Evolutionary conservation across 1,284 basidiomycete species (phyloP), one percentile per base, ranked within the genome.

Genomic region (Apiotrichum laibachii): DNA sequence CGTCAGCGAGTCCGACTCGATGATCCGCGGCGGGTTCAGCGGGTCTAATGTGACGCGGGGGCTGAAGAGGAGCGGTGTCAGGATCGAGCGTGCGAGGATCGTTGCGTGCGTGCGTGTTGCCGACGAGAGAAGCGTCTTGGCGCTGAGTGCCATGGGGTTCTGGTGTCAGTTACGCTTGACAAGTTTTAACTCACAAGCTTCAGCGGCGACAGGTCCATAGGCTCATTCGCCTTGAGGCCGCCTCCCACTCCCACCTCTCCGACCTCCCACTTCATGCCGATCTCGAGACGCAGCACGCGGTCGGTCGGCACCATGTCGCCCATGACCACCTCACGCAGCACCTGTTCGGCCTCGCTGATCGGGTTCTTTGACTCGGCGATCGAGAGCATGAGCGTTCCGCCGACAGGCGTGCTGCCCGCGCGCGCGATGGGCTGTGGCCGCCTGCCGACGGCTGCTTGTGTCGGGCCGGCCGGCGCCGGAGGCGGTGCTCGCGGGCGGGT

Each of bases 261-360:
- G 11, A 73, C 64, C 53, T 72, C 66, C 75, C 75, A 77, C 48
- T 67, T 67, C 35, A 73, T 62, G 0, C 49, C 59, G 26, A 77
- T 55, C 35, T 58, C 65, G 7, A 75, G 50, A 6, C 61, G 57
- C 40, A 75, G 42, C 0, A 67, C 49, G 15, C 73, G 59, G 31
- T 75, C 73, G 18, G 34, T 56, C 1, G 72, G 58, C 42, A 37
- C 44, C 26, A 54, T 35, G 0, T 61, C 67, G 11, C 59, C 64
- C 6, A 53, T 51, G 1, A 61, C 47, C 3, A 71, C 50, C 1
- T 62, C 64, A 5, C 61, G 57, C 39, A 73, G 37, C 11, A 71
- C 42, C 5, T 22, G 49, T 12, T 69, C 65, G 8, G 61, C 53
- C 11, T 63, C 64, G 15, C 56, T 60, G 12, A 55, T 42, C 2